phyloP scores from a whole-genome alignment of 176 grass and related monocot species.

The Ananas comosus region DNA sequence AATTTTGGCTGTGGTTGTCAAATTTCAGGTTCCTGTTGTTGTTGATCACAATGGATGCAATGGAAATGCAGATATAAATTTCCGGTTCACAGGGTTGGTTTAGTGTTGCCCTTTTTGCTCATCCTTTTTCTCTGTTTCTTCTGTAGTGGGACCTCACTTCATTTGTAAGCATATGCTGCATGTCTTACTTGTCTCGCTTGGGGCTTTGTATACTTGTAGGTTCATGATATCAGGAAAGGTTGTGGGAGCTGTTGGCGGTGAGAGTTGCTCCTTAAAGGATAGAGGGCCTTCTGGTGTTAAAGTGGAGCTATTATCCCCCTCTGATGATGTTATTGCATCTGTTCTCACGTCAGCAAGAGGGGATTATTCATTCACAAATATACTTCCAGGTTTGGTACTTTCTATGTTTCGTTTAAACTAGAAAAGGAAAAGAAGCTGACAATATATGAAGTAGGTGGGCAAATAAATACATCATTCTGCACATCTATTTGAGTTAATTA shows the following conservation, averaged over 20 bases:
- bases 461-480: neutral
- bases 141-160: neutral
- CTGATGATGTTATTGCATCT: slow-evolving; percentile 66
- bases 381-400: slow-evolving; percentile 70
- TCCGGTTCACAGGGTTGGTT: slow-evolving; percentile 80
- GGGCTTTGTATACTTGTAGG: slow-evolving; percentile 20
- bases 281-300: slow-evolving; percentile 85
- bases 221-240: slow-evolving; percentile 81
- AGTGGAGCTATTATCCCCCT: slow-evolving; percentile 55
- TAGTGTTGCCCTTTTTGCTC: neutral
- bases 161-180: neutral
- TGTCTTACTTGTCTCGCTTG: neutral
- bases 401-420: slow-evolving; percentile 13
- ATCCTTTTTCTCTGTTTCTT: slow-evolving; percentile 10
- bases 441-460: neutral
- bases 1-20: neutral
- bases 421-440: neutral
- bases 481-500: too few species aligned
- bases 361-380: slow-evolving; percentile 73
- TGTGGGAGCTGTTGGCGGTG: slow-evolving; percentile 53
- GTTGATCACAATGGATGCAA: slow-evolving; percentile 78
- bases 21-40: slow-evolving; percentile 54
- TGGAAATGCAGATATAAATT: slow-evolving; percentile 86
- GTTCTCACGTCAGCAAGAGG: slow-evolving; percentile 53
- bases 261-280: slow-evolving; percentile 50